These are phyloP conservation scores for Fistulifera solaris DNA, from an alignment of 108 stramenopile genomes.

Conservation along the genomic window DNA sequence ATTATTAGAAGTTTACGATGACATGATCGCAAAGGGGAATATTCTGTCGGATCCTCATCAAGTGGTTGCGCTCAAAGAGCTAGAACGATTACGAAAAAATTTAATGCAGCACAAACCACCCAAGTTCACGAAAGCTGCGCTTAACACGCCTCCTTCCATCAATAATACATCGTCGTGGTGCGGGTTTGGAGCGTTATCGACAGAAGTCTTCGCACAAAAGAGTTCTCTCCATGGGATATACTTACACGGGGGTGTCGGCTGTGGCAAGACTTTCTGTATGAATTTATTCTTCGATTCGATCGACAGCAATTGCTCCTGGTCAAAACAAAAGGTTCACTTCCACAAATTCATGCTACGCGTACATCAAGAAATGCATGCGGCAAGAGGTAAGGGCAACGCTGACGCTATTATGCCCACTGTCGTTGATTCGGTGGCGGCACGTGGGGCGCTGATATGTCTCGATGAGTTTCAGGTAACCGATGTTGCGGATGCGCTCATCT, in stretches of 20 bases:
- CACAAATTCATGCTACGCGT: slow-evolving; percentile 96
- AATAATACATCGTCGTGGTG: too few species aligned
- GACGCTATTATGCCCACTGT: slow-evolving; percentile 40
- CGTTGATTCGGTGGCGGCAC: slow-evolving; percentile 31
- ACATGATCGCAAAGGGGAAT: slow-evolving; percentile 27
- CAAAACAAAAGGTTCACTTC: slow-evolving; percentile 94
- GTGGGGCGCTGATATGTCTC: slow-evolving; percentile 63
- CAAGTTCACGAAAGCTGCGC: neutral
- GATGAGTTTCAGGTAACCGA: slow-evolving; percentile 94
- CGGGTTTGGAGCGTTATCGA: too few species aligned
- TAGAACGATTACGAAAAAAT: slow-evolving; percentile 53
- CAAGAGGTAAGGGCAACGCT: slow-evolving; percentile 28
- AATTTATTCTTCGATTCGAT: slow-evolving; percentile 83
- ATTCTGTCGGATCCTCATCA: slow-evolving; percentile 55
- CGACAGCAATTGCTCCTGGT: slow-evolving; percentile 12
- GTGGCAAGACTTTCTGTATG: slow-evolving; percentile 97
- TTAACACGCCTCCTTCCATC: neutral
- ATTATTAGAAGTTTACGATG: slow-evolving; percentile 1
- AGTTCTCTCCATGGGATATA: slow-evolving; percentile 49
- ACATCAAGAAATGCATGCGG: slow-evolving; percentile 68
- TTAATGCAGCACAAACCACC: slow-evolving; percentile 13
- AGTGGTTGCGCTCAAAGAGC: slow-evolving; percentile 38
- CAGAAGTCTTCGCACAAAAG: too few species aligned
- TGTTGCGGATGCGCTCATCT: slow-evolving; percentile 82
- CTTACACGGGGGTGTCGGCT: slow-evolving; percentile 89